A percentile compares a stretch with the other conserved stretches of the same genome.
Evolutionary conservation across 768 basidiomycete species (phyloP).

Genomic region (Roridomyces roridus): DNA sequence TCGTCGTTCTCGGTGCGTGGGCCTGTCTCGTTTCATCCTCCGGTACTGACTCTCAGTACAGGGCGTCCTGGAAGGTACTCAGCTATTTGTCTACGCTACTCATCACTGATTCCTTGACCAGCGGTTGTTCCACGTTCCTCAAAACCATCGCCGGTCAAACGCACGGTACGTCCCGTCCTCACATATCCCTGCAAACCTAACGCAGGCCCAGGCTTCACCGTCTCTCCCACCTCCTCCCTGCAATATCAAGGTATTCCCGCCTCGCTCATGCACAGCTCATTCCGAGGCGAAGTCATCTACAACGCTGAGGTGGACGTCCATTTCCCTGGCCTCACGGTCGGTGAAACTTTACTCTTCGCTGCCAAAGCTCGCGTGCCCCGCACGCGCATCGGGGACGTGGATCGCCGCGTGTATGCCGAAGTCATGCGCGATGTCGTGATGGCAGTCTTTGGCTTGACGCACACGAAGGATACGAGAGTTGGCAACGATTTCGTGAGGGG

Average conservation of each 20-base stretch:
- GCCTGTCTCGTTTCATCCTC: too few relatives aligned
- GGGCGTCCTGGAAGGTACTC: slow-evolving; percentile 43
- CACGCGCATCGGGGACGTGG: slow-evolving; percentile 38
- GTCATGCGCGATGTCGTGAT: slow-evolving; percentile 49
- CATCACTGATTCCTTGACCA: background rate
- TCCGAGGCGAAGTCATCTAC: slow-evolving; percentile 54
- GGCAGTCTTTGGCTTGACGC: slow-evolving; percentile 64
- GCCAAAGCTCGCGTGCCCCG: slow-evolving; percentile 54
- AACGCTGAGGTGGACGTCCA: slow-evolving; percentile 54
- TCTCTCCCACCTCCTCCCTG: slow-evolving; percentile 8
- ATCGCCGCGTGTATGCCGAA: slow-evolving; percentile 39
- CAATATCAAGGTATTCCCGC: slow-evolving; percentile 45
- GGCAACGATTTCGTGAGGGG: slow-evolving; percentile 68
- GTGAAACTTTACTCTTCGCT: slow-evolving; percentile 57
- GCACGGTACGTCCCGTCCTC: background rate
- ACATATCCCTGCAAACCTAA: background rate
- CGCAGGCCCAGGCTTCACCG: slow-evolving; percentile 25
- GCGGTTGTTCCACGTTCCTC: slow-evolving; percentile 54
- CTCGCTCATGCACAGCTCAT: slow-evolving; percentile 49
- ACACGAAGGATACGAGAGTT: slow-evolving; percentile 65
- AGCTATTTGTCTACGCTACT: background rate
- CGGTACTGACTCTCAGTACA: too few relatives aligned
- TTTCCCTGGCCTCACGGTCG: slow-evolving; percentile 56
- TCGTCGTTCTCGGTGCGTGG: slow-evolving; percentile 41
- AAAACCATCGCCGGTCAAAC: slow-evolving; percentile 54